A percentile compares a stretch with the other conserved stretches of the same genome.
These are phyloP conservation scores for Venturia oleaginea DNA, from an alignment of 2,329 filamentous ascomycete genomes.

Conservation along the genomic window DNA sequence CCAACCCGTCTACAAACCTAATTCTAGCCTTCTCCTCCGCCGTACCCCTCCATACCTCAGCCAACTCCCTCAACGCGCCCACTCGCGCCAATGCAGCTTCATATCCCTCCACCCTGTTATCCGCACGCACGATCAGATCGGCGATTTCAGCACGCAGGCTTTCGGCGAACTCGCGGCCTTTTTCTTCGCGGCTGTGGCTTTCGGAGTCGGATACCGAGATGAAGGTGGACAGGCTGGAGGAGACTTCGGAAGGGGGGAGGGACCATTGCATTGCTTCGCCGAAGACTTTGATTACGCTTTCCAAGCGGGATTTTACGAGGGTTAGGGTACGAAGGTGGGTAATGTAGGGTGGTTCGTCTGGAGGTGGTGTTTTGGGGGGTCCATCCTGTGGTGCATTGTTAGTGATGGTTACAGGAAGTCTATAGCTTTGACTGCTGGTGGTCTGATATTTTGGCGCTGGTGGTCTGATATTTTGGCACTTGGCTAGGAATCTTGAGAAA, in stretches of 20 bases:
- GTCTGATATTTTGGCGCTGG: no score
- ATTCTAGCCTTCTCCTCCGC: conserved; percentile 80
- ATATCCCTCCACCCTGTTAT: conserved; percentile 55
- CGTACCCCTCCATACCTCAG: conserved; percentile 87
- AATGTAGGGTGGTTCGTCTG: conserved; percentile 56
- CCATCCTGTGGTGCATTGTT: background rate
- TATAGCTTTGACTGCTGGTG: background rate
- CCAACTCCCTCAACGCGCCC: conserved; percentile 66
- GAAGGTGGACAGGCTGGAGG: conserved; percentile 74
- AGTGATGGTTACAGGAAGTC: background rate
- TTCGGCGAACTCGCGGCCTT: conserved; percentile 71
- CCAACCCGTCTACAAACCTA: conserved; percentile 73
- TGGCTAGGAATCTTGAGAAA: no score
- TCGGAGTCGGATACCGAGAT: conserved; percentile 71
- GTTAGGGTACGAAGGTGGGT: conserved; percentile 73
- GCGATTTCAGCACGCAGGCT: conserved; percentile 63
- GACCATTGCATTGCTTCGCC: conserved; percentile 95
- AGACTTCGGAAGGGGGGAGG: conserved; percentile 78
- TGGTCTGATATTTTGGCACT: no score
- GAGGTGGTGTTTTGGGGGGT: background rate
- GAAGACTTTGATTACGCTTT: conserved; percentile 83
- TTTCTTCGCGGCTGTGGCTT: conserved; percentile 68
- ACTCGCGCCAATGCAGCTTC: conserved; percentile 66
- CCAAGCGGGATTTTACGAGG: conserved; percentile 72
- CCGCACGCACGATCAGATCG: conserved; percentile 43